These are phyloP conservation scores for Ophioceras dolichostomum DNA, from an alignment of 2,329 filamentous ascomycete species.

Conservation along the genomic window DNA sequence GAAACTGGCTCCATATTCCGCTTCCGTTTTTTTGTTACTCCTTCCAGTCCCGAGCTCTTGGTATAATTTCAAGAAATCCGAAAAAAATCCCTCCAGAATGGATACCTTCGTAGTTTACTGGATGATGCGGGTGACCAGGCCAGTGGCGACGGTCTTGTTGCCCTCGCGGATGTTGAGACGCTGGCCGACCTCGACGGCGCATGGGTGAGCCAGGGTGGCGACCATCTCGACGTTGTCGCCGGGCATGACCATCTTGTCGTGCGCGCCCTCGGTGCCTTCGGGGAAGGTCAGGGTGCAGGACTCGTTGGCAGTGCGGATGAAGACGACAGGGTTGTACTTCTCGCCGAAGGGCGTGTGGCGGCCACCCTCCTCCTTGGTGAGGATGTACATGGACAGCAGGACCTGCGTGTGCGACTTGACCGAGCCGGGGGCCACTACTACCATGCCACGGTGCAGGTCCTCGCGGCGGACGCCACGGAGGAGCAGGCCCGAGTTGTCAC, in stretches of 20 bases:
- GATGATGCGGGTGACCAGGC: conserved; percentile 64
- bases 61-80: neutral
- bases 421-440: conserved; percentile 70
- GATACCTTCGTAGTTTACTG: too few species aligned
- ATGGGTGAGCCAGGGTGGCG: conserved; percentile 69
- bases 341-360: conserved; percentile 90
- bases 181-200: conserved; percentile 83
- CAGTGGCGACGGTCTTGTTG: conserved; percentile 78
- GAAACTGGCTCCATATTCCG: too few species aligned
- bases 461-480: conserved; percentile 94
- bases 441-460: conserved; percentile 91
- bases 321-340: conserved; percentile 97
- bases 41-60: neutral
- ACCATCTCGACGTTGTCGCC: conserved; percentile 99
- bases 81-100: too few species aligned
- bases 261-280: conserved; percentile 61
- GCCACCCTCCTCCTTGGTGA: conserved; percentile 96
- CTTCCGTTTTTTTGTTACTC: neutral
- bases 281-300: conserved; percentile 73
- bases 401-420: conserved; percentile 86
- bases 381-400: conserved; percentile 89
- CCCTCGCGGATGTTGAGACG: conserved; percentile 98
- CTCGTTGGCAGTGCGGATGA: conserved; percentile 83
- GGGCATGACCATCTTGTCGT: conserved; percentile 82
- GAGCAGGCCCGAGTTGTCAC: conserved; percentile 95